These are phyloP conservation scores for Vinca minor DNA, from an alignment of 257 asterid species.

Conservation along the genomic window DNA sequence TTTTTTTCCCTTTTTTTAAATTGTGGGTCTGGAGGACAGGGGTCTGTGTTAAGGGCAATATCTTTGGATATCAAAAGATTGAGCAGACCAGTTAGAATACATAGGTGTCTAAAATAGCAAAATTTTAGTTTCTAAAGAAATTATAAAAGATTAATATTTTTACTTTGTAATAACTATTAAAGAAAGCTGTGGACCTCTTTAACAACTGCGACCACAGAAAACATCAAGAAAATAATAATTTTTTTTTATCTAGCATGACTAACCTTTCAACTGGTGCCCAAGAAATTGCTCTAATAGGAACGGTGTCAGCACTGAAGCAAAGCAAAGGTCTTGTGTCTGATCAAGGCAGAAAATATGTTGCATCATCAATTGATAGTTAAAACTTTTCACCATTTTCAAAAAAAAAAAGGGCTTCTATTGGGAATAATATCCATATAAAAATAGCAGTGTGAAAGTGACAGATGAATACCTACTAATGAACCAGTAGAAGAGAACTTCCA, in stretches of 20 bases:
- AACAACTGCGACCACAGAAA: not conserved
- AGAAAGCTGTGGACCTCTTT: not conserved
- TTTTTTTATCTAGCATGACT: conserved; percentile 16
- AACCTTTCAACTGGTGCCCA: conserved; percentile 82
- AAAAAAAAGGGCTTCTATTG: conserved; percentile 10
- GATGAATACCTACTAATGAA: conserved; percentile 57
- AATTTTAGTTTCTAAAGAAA: not conserved
- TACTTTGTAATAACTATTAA: not conserved
- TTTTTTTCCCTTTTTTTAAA: not conserved
- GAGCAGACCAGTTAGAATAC: not conserved
- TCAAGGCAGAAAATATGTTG: not conserved
- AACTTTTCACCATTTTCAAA: conserved; percentile 2
- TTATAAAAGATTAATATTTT: not conserved
- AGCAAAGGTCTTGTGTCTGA: conserved; percentile 81
- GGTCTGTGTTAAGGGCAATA: not conserved
- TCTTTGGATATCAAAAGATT: not conserved
- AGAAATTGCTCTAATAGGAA: conserved; percentile 73
- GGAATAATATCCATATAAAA: conserved; percentile 12
- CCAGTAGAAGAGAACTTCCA: conserved; percentile 64
- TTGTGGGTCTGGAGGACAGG: not conserved
- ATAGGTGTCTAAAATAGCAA: not conserved
- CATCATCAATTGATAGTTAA: not conserved
- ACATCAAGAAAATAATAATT: not conserved
- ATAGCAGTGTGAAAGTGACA: conserved; percentile 7
- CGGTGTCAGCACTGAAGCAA: conserved; percentile 74